phyloP scores from a whole-genome alignment of 2,329 filamentous ascomycete genomes.

The Ophioceras dolichostomum region DNA sequence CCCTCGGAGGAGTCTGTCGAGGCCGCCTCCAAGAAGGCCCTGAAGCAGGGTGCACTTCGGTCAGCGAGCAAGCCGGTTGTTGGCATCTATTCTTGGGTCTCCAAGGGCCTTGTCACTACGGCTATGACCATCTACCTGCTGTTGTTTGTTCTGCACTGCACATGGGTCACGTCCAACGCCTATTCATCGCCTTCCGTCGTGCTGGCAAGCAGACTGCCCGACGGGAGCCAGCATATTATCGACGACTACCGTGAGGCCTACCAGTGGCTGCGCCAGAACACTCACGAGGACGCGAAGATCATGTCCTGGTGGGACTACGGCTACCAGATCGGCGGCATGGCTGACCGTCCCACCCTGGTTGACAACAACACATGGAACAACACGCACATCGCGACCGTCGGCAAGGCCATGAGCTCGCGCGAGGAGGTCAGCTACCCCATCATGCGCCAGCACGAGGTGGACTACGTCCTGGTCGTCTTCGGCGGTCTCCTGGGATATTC shows the following conservation, averaged over 20 bases:
- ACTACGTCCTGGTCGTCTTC: constrained; percentile 97
- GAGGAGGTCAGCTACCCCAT: constrained; percentile 99
- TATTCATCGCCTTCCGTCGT: constrained; percentile 98
- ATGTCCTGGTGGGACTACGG: constrained; percentile 99
- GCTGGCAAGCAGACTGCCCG: constrained; percentile 79
- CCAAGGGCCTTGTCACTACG: constrained; percentile 66
- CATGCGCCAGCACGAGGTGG: constrained; percentile 95
- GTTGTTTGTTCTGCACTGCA: constrained; percentile 94
- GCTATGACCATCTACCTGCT: constrained; percentile 70
- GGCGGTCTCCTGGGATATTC: constrained; percentile 94
- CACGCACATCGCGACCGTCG: constrained; percentile 97
- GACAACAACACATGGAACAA: constrained; percentile 99
- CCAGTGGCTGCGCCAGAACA: constrained; percentile 98
- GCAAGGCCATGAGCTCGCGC: constrained; percentile 94
- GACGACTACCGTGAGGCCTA: constrained; percentile 99
- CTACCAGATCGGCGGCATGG: constrained; percentile 99
- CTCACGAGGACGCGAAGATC: constrained; percentile 85
- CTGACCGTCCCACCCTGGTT: constrained; percentile 88
- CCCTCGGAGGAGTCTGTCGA: constrained; percentile 32
- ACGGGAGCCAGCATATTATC: constrained; percentile 96
- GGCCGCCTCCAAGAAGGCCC: constrained; percentile 42
- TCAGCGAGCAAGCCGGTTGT: constrained; percentile 62
- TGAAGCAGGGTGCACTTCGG: constrained; percentile 46
- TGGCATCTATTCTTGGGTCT: constrained; percentile 71
- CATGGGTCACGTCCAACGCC: constrained; percentile 97